Evolutionary conservation across 202 grass and related monocot genomes (phyloP).

Genomic region (Zizania palustris): DNA sequence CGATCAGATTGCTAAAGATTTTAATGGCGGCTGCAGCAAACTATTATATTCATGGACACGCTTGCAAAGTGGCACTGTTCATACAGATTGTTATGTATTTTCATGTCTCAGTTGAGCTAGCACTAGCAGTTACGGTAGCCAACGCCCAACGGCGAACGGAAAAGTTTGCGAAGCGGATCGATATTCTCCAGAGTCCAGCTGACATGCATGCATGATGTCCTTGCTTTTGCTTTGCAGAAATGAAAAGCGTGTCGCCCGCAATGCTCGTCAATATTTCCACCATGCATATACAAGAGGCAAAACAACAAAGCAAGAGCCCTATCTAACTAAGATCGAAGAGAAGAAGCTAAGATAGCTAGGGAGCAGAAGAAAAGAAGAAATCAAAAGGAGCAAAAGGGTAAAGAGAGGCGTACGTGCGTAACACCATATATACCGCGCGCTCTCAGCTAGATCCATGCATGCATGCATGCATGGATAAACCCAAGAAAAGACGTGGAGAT

Average conservation of each 20-base stretch:
- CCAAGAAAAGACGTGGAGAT: neutral
- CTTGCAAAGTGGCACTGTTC: too few relatives aligned
- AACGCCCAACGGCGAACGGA: neutral
- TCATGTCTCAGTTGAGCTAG: too few relatives aligned
- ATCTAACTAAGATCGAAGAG: neutral
- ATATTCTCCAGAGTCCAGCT: neutral
- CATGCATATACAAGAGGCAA: too few relatives aligned
- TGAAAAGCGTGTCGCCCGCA: constrained; percentile 14
- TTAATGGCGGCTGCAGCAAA: too few relatives aligned
- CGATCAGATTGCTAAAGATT: too few relatives aligned
- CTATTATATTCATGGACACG: too few relatives aligned
- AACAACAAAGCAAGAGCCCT: constrained; percentile 29
- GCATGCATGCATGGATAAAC: constrained; percentile 3
- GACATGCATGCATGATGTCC: constrained; percentile 26
- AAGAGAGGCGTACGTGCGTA: constrained; percentile 27
- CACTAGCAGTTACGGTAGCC: too few relatives aligned
- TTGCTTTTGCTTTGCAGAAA: constrained; percentile 31
- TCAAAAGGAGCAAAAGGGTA: constrained; percentile 49
- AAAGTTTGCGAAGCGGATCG: neutral
- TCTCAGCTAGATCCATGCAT: neutral
- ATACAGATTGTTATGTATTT: too few relatives aligned
- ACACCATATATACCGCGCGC: too few relatives aligned
- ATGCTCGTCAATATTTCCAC: neutral
- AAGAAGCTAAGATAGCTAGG: neutral
- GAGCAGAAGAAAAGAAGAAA: constrained; percentile 4